A percentile compares a stretch with the other conserved stretches of the same genome.
phyloP scores from a whole-genome alignment of 2,329 filamentous ascomycete species.

The Sclerotinia trifoliorum region DNA sequence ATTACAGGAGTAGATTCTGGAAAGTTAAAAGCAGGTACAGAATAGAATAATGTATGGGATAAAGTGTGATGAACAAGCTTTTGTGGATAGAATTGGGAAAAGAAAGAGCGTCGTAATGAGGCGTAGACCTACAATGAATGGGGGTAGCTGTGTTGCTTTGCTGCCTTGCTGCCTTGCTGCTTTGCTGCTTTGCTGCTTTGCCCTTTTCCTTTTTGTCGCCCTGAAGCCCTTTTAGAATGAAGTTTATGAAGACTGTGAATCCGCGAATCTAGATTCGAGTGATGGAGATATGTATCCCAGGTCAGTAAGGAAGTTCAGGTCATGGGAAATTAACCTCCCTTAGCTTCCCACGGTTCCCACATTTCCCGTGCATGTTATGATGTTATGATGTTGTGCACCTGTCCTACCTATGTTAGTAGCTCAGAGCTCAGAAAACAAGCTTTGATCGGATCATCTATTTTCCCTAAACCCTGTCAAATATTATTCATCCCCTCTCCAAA shows the following conservation, averaged over 20 bases:
- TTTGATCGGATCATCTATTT: background rate
- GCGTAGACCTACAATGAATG: too few relatives aligned
- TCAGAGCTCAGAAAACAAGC: background rate
- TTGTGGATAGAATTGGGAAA: background rate
- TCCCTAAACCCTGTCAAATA: background rate
- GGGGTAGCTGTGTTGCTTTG: too few relatives aligned
- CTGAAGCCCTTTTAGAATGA: too few relatives aligned
- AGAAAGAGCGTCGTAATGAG: background rate
- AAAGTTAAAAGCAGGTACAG: slow-evolving; percentile 3
- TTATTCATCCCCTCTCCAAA: slow-evolving; percentile 2
- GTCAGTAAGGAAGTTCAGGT: too few relatives aligned
- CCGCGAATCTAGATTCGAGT: too few relatives aligned
- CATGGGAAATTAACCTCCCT: background rate
- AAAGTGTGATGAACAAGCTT: background rate
- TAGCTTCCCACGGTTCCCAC: background rate
- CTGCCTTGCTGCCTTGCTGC: too few relatives aligned
- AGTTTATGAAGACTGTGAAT: background rate
- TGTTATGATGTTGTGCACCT: background rate
- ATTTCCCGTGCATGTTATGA: background rate
- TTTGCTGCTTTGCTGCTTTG: too few relatives aligned
- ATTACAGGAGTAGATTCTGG: background rate
- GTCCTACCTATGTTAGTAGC: too few relatives aligned
- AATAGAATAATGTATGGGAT: background rate
- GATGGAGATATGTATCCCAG: too few relatives aligned
- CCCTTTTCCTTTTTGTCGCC: too few relatives aligned